A percentile compares a stretch with the other conserved stretches of the same genome.
These are phyloP conservation scores for Trichoderma arundinaceum DNA, from an alignment of 2,329 filamentous ascomycete species.

Conservation along the genomic window DNA sequence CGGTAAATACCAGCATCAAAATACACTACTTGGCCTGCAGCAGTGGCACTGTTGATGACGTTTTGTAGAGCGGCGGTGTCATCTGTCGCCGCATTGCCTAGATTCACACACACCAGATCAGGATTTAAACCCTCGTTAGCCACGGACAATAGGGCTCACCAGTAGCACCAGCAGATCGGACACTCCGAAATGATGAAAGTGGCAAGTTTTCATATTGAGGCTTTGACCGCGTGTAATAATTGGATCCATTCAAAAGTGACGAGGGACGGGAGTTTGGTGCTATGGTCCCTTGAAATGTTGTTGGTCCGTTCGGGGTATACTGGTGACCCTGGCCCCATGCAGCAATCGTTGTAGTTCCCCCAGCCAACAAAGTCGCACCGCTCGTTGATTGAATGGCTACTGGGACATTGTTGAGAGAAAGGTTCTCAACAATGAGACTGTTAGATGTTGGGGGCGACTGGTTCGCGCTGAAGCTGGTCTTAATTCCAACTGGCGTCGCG, in stretches of 20 bases:
- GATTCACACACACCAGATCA: slow-evolving; percentile 55
- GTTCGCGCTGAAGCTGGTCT: slow-evolving; percentile 5
- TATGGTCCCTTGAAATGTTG: slow-evolving; percentile 9
- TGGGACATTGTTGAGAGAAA: slow-evolving; percentile 22
- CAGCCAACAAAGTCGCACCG: slow-evolving; percentile 17
- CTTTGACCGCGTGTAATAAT: slow-evolving; percentile 29
- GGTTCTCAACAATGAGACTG: slow-evolving; percentile 25
- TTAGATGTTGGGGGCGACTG: not conserved
- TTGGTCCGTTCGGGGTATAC: slow-evolving; percentile 16
- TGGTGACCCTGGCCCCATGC: slow-evolving; percentile 21
- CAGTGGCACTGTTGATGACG: slow-evolving; percentile 43
- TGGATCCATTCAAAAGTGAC: slow-evolving; percentile 14
- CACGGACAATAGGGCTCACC: not conserved
- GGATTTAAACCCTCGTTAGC: slow-evolving; percentile 48
- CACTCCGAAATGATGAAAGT: slow-evolving; percentile 22
- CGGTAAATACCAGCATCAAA: slow-evolving; percentile 46
- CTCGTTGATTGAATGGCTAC: slow-evolving; percentile 15
- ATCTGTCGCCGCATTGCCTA: slow-evolving; percentile 65
- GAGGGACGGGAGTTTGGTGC: slow-evolving; percentile 12
- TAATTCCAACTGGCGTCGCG: slow-evolving; percentile 16
- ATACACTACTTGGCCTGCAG: slow-evolving; percentile 39
- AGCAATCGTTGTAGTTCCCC: slow-evolving; percentile 19
- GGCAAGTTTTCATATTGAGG: slow-evolving; percentile 22
- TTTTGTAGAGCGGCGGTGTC: slow-evolving; percentile 51
- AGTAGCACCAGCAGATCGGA: slow-evolving; percentile 28